Base-by-base conservation (phyloP, 495 filamentous ascomycete species). In the Patellaria atrata region DNA sequence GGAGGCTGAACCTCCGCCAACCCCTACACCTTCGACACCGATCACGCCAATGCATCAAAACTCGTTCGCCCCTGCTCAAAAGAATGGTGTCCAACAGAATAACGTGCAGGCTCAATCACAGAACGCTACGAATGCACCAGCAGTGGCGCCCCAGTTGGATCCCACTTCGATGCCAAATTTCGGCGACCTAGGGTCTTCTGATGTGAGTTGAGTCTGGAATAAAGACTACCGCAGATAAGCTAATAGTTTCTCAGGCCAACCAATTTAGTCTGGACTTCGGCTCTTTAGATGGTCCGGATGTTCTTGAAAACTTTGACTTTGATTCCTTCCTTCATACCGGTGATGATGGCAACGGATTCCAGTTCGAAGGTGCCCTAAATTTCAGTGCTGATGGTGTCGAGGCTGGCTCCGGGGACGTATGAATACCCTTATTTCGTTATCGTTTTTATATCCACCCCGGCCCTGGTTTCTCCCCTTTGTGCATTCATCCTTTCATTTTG, bases 261-360 rank as follows among this genome's bases (percentile, higher is more conserved):
- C 9, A 26, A n/a, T 26, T 6, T 17, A 16, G 20, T 20, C 25
- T 45, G 23, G 52, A 57, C 22, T 62, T 64, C 19, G 29, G 22
- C 30, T 15, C 38, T 15, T 8, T 51, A 16, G 41, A 42, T 23
- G 29, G 15, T n/a, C 10, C 19, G 28, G 69, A 86, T 53, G 77
- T 91, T n/a, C 62, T 96, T 30, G 77, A 83, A 50, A 79, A 81
- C 47, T 96, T 96, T 45, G 87, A 96, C 56, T 96, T 96, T 54
- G 87, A 96, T 56, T 83, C 81, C 0, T 96, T 94, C 70, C 62
- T 96, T 5, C 74, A 75, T 41, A 73, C 68, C 7, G 70, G 74
- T 39, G 65, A 67, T 36, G 61, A 11, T 7, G 29, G 16, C 18
- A 32, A 27, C 12, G 43, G 43, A 16, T 27, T 38, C 12, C 30